Evolutionary conservation across 1,284 basidiomycete genomes (phyloP).

Genomic region (Apiotrichum gamsii): DNA sequence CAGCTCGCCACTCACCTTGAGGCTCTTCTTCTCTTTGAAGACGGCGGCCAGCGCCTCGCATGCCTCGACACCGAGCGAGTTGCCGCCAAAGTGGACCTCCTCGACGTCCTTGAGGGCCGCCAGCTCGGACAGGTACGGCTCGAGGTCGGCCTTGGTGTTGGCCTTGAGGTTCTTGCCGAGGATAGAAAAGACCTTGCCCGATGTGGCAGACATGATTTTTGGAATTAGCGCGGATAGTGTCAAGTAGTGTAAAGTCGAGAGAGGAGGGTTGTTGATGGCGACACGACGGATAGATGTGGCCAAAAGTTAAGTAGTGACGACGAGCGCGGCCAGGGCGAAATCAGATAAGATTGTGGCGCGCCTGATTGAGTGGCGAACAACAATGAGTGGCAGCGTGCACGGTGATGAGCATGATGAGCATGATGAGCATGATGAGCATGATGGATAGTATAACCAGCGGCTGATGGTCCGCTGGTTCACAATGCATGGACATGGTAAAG

Average conservation of each 20-base stretch:
- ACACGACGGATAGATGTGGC: too few relatives aligned
- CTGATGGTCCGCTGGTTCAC: too few relatives aligned
- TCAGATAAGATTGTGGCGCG: too few relatives aligned
- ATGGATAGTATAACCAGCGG: too few relatives aligned
- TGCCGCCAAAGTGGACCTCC: slow-evolving; percentile 90
- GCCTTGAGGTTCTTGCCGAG: slow-evolving; percentile 76
- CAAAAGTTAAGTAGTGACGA: neutral
- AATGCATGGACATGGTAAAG: too few relatives aligned
- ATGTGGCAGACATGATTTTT: slow-evolving; percentile 14
- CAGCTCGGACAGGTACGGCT: slow-evolving; percentile 66
- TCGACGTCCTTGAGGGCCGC: slow-evolving; percentile 59
- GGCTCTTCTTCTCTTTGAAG: slow-evolving; percentile 60
- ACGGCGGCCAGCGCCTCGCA: slow-evolving; percentile 77
- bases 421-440: too few relatives aligned
- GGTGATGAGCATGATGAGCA: too few relatives aligned
- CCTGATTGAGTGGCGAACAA: neutral
- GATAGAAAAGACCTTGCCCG: slow-evolving; percentile 54
- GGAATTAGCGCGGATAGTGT: too few relatives aligned
- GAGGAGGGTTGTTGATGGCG: neutral
- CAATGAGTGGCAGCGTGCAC: too few relatives aligned
- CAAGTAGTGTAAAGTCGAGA: neutral
- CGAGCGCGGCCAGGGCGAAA: neutral
- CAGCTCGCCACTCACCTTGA: slow-evolving; percentile 67
- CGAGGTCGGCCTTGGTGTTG: slow-evolving; percentile 69
- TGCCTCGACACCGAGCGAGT: slow-evolving; percentile 92